Conservation (phyloP, 768 basidiomycete genomes). For the Rhodosporidiobolus odoratus region DNA sequence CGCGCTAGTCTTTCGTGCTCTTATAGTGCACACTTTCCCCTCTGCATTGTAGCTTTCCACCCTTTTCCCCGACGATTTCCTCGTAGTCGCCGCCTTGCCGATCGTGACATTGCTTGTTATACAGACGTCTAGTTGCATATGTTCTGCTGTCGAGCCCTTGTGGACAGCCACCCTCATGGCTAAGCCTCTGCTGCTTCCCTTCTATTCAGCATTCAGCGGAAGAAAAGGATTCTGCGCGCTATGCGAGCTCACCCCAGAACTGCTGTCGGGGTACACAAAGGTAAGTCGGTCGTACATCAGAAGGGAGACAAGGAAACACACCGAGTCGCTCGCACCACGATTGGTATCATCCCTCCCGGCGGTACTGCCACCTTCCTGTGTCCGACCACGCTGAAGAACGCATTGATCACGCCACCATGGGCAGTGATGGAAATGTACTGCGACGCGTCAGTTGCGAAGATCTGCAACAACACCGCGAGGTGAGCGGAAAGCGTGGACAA, state of each 20-base stretch:
- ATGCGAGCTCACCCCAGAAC: too few species aligned
- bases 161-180: too few species aligned
- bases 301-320: background rate
- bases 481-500: background rate
- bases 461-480: background rate
- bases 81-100: background rate
- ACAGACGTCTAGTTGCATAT: background rate
- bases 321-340: constrained; percentile 40
- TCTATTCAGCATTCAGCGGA: too few species aligned
- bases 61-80: background rate
- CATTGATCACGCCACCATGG: constrained; percentile 41
- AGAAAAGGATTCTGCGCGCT: too few species aligned
- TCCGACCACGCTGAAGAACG: constrained; percentile 37
- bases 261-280: too few species aligned
- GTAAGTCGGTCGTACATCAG: too few species aligned
- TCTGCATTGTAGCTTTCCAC: background rate
- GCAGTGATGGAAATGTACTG: constrained; percentile 43
- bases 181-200: too few species aligned
- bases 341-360: constrained; percentile 42
- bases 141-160: background rate
- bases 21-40: background rate
- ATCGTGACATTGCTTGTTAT: background rate
- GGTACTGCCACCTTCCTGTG: constrained; percentile 37
- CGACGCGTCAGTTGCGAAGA: constrained; percentile 40
- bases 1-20: background rate